These are phyloP conservation scores for Lachnellula suecica DNA, from an alignment of 2,329 filamentous ascomycete species.

Conservation along the genomic window DNA sequence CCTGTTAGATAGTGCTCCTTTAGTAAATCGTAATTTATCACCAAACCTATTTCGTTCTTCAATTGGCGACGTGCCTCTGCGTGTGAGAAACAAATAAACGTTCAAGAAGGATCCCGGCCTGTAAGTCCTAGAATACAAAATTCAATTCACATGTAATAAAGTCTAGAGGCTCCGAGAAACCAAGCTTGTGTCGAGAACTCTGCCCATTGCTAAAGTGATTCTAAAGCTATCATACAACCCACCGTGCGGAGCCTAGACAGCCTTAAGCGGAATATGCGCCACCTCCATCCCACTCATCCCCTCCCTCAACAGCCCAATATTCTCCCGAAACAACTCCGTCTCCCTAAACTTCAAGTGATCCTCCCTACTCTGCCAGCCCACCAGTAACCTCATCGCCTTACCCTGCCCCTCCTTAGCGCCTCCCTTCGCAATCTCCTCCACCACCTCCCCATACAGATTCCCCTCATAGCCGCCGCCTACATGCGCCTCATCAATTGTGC, in stretches of 20 bases:
- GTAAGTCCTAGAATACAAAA: no score
- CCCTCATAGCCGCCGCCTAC: conserved; percentile 8
- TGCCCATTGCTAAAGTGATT: no score
- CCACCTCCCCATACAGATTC: neutral
- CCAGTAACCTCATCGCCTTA: conserved; percentile 14
- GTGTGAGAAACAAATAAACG: no score
- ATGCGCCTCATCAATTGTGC: conserved; percentile 1
- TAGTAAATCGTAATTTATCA: neutral
- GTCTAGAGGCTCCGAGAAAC: no score
- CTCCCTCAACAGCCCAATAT: conserved; percentile 17
- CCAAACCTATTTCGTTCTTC: no score
- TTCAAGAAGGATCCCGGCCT: no score
- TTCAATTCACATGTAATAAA: no score
- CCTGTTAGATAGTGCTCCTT: neutral
- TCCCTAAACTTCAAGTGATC: conserved; percentile 24
- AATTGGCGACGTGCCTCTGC: no score
- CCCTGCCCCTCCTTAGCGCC: conserved; percentile 7
- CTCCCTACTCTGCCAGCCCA: conserved; percentile 26
- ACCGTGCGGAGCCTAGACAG: neutral
- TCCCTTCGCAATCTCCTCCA: neutral
- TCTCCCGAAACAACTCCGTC: conserved; percentile 20
- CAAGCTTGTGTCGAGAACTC: no score
- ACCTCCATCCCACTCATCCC: conserved; percentile 18
- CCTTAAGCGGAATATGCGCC: conserved; percentile 3
- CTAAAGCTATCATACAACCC: no score